Conservation (phyloP, 2,329 filamentous ascomycete species). For the Microdochium nivale region DNA sequence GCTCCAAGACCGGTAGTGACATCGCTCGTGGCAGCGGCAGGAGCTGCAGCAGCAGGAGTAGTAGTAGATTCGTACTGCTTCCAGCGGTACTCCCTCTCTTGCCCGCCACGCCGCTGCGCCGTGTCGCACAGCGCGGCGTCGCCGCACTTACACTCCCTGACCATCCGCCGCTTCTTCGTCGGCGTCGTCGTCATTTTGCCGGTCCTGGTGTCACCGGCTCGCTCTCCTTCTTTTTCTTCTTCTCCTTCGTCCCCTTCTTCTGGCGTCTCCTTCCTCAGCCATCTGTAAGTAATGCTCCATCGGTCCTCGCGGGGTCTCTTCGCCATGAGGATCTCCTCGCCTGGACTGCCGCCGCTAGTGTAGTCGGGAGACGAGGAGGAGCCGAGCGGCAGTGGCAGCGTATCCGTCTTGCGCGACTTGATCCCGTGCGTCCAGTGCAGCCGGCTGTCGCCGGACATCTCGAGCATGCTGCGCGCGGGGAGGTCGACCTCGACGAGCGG, state of each 20-base stretch:
- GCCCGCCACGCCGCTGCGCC: constrained; percentile 33
- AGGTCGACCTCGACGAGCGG: constrained; percentile 34
- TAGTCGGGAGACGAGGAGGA: too few relatives aligned
- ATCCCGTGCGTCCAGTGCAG: constrained; percentile 50
- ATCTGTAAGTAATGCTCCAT: constrained; percentile 49
- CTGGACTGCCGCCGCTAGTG: constrained; percentile 26
- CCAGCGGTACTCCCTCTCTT: constrained; percentile 43
- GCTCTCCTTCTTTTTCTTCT: background rate
- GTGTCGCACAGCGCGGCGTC: constrained; percentile 41
- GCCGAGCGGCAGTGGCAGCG: constrained; percentile 11
- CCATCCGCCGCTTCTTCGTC: constrained; percentile 2
- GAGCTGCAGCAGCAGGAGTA: background rate
- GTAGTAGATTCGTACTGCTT: constrained; percentile 16
- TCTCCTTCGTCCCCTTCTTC: background rate
- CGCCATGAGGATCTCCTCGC: background rate
- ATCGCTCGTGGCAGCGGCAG: background rate
- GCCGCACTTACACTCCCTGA: constrained; percentile 39
- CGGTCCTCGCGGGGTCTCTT: constrained; percentile 32
- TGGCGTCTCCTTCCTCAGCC: constrained; percentile 27
- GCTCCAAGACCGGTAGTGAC: background rate
- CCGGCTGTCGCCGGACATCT: constrained; percentile 38
- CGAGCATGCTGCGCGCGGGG: constrained; percentile 38
- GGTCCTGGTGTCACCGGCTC: background rate
- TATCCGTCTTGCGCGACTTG: constrained; percentile 42
- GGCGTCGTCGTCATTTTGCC: background rate